These are phyloP conservation scores for Cryomyces antarcticus DNA, from an alignment of 495 filamentous ascomycete species.

Conservation along the genomic window DNA sequence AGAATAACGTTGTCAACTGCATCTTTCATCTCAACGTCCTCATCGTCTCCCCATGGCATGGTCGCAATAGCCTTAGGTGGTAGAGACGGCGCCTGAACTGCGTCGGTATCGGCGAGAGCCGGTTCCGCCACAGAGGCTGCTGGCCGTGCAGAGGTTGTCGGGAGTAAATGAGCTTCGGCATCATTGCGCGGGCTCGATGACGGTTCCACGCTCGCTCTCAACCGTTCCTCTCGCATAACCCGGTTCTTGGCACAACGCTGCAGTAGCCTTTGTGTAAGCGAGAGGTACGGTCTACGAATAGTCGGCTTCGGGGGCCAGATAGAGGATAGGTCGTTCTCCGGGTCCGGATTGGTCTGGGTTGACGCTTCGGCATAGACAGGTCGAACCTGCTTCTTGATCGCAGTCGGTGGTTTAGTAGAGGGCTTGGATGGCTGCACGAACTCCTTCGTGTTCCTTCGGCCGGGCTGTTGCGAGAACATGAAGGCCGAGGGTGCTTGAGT, in stretches of 20 bases:
- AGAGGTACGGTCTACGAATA: background rate
- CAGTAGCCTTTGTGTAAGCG: background rate
- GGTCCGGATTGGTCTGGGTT: slow-evolving; percentile 9
- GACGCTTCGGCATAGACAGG: slow-evolving; percentile 9
- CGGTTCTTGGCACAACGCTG: background rate
- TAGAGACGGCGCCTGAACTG: background rate
- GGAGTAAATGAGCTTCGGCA: background rate
- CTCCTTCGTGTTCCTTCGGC: background rate
- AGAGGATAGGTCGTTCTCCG: background rate
- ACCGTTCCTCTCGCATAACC: background rate
- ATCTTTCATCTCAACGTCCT: slow-evolving; percentile 17
- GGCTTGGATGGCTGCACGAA: background rate
- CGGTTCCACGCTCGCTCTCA: background rate
- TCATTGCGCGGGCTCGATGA: background rate
- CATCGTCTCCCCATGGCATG: background rate
- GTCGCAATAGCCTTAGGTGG: background rate
- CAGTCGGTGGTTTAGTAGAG: background rate
- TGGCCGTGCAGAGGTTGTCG: background rate
- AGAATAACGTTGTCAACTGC: background rate
- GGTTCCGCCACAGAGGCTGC: background rate
- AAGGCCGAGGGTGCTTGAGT: background rate
- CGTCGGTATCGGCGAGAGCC: too few species aligned
- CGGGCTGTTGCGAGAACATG: background rate
- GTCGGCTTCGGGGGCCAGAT: background rate
- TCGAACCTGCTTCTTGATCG: background rate